Base-by-base conservation (phyloP, 345 rosid species). In the Ceriops zippeliana region DNA sequence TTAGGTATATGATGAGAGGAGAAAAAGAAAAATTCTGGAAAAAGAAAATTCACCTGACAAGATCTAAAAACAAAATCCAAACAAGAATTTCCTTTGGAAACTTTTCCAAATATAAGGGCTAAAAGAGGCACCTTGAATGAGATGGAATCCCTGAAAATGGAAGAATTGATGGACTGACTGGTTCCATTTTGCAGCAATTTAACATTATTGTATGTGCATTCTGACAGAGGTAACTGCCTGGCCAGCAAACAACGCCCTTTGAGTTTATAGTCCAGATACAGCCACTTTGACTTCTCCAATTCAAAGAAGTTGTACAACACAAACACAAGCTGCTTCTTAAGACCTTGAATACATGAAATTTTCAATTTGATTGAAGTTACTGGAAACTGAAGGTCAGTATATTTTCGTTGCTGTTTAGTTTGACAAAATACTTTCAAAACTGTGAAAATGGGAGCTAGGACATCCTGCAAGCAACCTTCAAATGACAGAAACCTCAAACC, bases 401-500 rank as follows among this genome's bases (percentile, higher is more conserved):
- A 73, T 53, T 81, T 83, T 67, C 73, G 77, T 68, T 66, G 89
- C 69, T 82, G 85, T 65, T 61, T 63, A 61, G 87, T 74, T 76
- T 72, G 84, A 81, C 71, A 61, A 65, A 87, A 84, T 63, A 83
- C 73, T 26, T 68, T 62, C 65, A 95, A 81, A 73, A 95, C 83
- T 38, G 77, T 71, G 77, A 86, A 79, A 60, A 85, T 83, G 78
- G 81, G 74, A 61, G 80, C 86, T 66, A 95, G 63, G 70, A 87
- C 93, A 71, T 86, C 79, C 76, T 82, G 80, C 85, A 95, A 81
- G 73, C 85, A 86, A 70, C 96, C 97, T 86, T 95, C 92, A 82
- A 91, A 90, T 68, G 79, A 31, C 9, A 90, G 78, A 76, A 86
- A 76, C 84, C 89, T 85, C 75, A 91, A 71, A 56, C 99, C 98